Evolutionary conservation across 1,139 yeast genomes (phyloP), one percentile per base, ranked within the genome.

Genomic region (Sugiyamaella japonica): DNA sequence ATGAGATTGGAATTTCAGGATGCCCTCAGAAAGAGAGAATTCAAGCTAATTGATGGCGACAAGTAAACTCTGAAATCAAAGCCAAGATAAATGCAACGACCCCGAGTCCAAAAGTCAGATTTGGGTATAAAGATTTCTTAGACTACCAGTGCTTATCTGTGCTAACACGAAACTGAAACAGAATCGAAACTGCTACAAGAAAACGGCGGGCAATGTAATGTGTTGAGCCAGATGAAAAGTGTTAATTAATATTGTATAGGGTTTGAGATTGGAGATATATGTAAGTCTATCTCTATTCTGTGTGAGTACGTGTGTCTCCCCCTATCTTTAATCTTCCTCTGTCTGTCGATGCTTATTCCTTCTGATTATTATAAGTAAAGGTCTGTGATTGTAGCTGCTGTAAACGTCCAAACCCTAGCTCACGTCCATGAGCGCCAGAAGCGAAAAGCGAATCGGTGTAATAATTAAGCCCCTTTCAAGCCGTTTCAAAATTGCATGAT

Each of bases 401-500:
- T 25, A 25, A 15, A 8, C n/a, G 42, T 17, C 32, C 28, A n/a
- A 42, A 15, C 46, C 28, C 32, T 29, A 42, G 16, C 34, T 29
- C n/a, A 29, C 34, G 34, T 29, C 34, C 10, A 29, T 42, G 20
- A 15, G 44, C 13, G 17, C 16, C 16, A 31, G 31, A 44, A 44
- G 48, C 48, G 48, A 44, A 20, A 44, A 44, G 48, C 48, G 48
- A 44, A 20, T 32, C 39, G 16, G 48, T 34, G 32, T 39, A 32
- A 12, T 4, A 34, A 32, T 44, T 42, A 31, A 32, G 28, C 48
- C 39, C 37, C 16, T 31, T 29, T 25, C 10, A 10, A 32, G 39
- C 31, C 16, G 48, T 44, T 44, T 44, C 48, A 44, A 39, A 44
- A 20, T 34, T 44, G 48, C 48, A 44, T 31, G 23, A 44, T 31